Percentiles rank a stretch among this genome's conserved stretches.
These are phyloP conservation scores for Paramecium tetraurelia DNA, from an alignment of 73 alveolate species.

Conservation along the genomic window DNA sequence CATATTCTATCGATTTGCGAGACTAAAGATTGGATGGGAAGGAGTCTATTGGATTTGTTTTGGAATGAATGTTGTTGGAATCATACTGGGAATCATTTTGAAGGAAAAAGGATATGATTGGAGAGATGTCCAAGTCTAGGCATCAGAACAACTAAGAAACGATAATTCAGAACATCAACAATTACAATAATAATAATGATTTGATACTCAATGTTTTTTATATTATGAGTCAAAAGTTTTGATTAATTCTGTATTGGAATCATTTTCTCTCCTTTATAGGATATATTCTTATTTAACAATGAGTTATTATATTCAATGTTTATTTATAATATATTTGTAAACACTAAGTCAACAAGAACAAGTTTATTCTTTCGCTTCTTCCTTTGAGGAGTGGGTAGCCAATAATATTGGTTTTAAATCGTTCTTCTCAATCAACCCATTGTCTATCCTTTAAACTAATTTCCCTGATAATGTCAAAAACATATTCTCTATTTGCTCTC, in stretches of 20 bases:
- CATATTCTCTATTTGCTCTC: constrained; percentile 72
- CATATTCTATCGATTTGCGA: background rate
- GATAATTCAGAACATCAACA: background rate
- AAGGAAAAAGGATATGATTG: constrained; percentile 9
- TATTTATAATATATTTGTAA: background rate
- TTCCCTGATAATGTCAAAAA: constrained; percentile 62
- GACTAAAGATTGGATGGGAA: background rate
- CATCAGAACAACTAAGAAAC: background rate
- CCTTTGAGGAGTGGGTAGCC: background rate
- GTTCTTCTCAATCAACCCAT: constrained; percentile 22
- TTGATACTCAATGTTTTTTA: background rate
- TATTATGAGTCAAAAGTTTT: background rate
- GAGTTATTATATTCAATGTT: background rate
- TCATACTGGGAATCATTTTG: background rate
- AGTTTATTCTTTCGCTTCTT: background rate
- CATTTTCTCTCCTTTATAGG: too few species aligned
- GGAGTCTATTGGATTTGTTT: background rate
- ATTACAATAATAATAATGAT: background rate
- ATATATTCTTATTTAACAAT: background rate
- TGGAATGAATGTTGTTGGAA: constrained; percentile 3
- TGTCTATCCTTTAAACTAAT: constrained; percentile 59
- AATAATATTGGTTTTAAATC: constrained; percentile 30
- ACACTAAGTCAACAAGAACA: constrained; percentile 28
- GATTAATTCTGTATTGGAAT: background rate
- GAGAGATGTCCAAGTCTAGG: background rate